A percentile compares a stretch with the other conserved stretches of the same genome.
These are phyloP conservation scores for Tylopilus balloui DNA, from an alignment of 768 basidiomycete genomes.

Conservation along the genomic window DNA sequence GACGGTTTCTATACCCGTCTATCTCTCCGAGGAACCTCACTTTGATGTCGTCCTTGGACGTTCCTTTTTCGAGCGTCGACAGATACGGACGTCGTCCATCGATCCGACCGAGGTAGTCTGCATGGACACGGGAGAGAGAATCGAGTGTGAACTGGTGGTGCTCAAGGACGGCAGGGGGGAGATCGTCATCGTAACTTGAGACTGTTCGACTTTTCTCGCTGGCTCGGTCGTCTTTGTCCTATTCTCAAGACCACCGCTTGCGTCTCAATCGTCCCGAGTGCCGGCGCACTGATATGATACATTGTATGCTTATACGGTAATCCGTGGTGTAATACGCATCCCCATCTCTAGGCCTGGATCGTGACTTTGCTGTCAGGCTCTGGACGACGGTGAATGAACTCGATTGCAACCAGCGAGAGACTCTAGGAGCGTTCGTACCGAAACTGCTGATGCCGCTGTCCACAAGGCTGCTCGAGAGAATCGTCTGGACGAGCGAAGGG, in stretches of 20 bases:
- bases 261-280: background rate
- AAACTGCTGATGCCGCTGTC: conserved; percentile 9
- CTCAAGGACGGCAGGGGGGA: conserved; percentile 88
- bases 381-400: background rate
- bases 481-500: background rate
- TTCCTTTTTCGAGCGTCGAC: conserved; percentile 76
- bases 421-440: conserved; percentile 7
- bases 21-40: conserved; percentile 90
- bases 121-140: conserved; percentile 86
- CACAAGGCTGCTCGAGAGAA: background rate
- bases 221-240: background rate
- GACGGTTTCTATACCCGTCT: conserved; percentile 57
- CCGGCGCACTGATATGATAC: background rate
- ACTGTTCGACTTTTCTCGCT: background rate
- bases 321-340: background rate
- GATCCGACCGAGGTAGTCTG: conserved; percentile 91
- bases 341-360: background rate
- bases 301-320: background rate
- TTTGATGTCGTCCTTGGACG: conserved; percentile 94
- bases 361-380: conserved; percentile 12
- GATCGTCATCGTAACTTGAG: conserved; percentile 76
- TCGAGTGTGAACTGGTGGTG: conserved; percentile 89
- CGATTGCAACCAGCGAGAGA: background rate
- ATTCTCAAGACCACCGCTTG: background rate
- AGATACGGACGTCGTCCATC: conserved; percentile 73